Base-by-base conservation (phyloP, 176 grass and related monocot genomes). In the Luzula sylvatica region DNA sequence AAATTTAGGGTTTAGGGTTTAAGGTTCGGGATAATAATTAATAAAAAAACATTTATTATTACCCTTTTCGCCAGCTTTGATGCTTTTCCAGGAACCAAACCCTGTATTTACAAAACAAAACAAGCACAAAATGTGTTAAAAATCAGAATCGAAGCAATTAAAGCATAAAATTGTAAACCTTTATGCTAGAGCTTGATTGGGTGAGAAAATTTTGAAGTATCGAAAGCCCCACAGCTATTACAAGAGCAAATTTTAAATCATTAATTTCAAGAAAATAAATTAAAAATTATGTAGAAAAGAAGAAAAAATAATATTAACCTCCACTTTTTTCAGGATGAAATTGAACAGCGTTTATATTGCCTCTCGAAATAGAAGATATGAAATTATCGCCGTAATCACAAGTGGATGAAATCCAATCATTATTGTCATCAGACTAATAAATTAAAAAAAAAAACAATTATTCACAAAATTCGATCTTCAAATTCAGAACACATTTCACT, bases 251-350 rank as follows among this genome's bases (percentile, higher is more conserved):
- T 64, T 26, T n/a, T 16, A 62, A 42, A 42, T 21, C 28, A 28
- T 26, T 28, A 1, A 46, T 32, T 45, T 32, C 21, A 30, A 19
- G 8, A 11, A 12, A 64, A 35, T 9, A 50, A 15, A 48, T 48
- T 29, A 11, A 35, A 49, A 64, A 19, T 41, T 3, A 42, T 18
- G 11, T 27, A 47, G 27, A 15, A 49, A 49, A 27, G 48, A 11
- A 43, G 28, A 70, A 41, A 50, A 27, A 42, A 40, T 39, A 53
- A 56, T 43, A n/a, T n/a, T n/a, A 79, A 98, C 92, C 85, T 98
- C 92, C 85, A 14, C 92, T 98, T 52, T 90, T 98, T 71, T 98
- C 92, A 19, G 85, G 92, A 58, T 98, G 85, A 80, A 98, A 98
- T 65, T 98, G 92, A 65, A 98, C 81, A 26, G 81, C 92, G 52